These are phyloP conservation scores for Cercospora sp. DNA, from an alignment of 2,329 filamentous ascomycete genomes.

Conservation along the genomic window DNA sequence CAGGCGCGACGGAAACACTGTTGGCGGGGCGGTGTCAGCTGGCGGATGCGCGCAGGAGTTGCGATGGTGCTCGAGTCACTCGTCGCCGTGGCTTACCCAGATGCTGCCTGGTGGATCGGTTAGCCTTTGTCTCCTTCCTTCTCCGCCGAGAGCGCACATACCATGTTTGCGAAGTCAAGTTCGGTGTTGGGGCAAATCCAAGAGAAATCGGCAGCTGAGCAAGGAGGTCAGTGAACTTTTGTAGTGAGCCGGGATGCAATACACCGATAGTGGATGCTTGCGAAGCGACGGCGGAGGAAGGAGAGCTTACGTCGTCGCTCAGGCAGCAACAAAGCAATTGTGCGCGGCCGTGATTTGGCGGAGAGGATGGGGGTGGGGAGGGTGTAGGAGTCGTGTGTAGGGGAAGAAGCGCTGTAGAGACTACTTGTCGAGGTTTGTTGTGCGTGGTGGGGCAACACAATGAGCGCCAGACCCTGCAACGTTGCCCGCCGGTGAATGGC, in stretches of 20 bases:
- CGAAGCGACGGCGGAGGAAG: background rate
- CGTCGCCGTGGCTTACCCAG: constrained; percentile 24
- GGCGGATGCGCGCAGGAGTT: background rate
- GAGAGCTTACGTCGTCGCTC: constrained; percentile 8
- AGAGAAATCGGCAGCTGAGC: constrained; percentile 14
- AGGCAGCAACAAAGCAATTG: constrained; percentile 1
- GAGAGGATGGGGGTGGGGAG: background rate
- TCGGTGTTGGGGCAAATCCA: constrained; percentile 11
- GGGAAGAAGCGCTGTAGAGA: constrained; percentile 2
- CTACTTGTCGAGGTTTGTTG: constrained; percentile 4
- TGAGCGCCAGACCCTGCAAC: background rate
- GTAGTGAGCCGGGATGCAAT: background rate
- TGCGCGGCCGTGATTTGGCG: constrained; percentile 2
- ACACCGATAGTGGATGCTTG: constrained; percentile 10
- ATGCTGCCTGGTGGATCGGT: constrained; percentile 24
- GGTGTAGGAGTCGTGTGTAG: background rate
- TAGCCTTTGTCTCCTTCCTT: background rate
- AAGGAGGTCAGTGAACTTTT: constrained; percentile 15
- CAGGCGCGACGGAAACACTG: constrained; percentile 71
- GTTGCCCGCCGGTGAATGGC: background rate
- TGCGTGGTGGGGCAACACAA: constrained; percentile 4
- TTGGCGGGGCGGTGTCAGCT: constrained; percentile 18
- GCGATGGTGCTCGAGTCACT: constrained; percentile 15
- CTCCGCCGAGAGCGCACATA: constrained; percentile 3
- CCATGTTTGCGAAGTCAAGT: constrained; percentile 21